These are phyloP conservation scores for Cenchrus purpureus DNA, from an alignment of 176 grass and related monocot genomes.

Conservation along the genomic window DNA sequence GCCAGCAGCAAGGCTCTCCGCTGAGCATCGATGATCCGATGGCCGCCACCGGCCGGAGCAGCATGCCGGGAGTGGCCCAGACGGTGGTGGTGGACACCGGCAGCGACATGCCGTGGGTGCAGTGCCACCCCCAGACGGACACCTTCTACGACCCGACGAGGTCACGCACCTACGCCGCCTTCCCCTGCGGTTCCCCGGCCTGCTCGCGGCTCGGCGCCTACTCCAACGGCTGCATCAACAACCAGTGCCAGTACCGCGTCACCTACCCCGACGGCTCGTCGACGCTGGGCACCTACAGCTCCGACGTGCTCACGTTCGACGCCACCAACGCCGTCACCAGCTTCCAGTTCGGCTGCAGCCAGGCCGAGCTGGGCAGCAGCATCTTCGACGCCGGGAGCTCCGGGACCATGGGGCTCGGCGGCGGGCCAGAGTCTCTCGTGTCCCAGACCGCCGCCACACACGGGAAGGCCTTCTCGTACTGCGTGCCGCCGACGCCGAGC, in stretches of 20 bases:
- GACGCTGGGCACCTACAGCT: too few relatives aligned
- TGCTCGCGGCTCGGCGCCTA: background rate
- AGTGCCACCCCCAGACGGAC: conserved; percentile 18
- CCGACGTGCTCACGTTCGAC: too few relatives aligned
- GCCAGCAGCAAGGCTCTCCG: too few relatives aligned
- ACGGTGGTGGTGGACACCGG: conserved; percentile 51
- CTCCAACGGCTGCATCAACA: background rate
- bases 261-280: background rate
- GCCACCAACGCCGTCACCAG: too few relatives aligned
- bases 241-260: background rate
- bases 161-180: background rate
- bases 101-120: conserved; percentile 61
- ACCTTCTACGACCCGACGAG: background rate
- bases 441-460: too few relatives aligned
- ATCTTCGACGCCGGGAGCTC: too few relatives aligned
- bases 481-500: too few relatives aligned
- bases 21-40: background rate
- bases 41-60: conserved; percentile 5
- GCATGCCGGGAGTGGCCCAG: background rate
- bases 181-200: background rate
- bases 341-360: too few relatives aligned
- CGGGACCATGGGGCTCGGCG: too few relatives aligned
- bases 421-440: too few relatives aligned
- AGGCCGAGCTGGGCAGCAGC: too few relatives aligned
- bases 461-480: too few relatives aligned